Percentiles rank a stretch among this genome's conserved stretches.
phyloP scores from a whole-genome alignment of 768 basidiomycete genomes.

The Mycena kentingensis region DNA sequence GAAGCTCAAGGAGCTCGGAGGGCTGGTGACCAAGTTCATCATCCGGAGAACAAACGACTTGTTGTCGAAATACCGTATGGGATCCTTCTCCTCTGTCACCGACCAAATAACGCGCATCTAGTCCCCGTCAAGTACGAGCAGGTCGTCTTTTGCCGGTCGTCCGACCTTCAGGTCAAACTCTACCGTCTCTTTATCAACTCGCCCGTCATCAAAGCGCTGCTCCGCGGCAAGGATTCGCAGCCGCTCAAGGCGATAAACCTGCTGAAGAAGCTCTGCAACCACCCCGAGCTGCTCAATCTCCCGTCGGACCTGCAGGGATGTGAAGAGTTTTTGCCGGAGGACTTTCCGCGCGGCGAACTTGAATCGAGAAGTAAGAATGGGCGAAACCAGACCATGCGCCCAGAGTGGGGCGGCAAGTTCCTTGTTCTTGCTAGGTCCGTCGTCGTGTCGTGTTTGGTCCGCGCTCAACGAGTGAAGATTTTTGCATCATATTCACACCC shows the following conservation, averaged over 20 bases:
- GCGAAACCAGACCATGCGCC: conserved; percentile 57
- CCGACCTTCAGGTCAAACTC: conserved; percentile 78
- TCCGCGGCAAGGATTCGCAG: conserved; percentile 86
- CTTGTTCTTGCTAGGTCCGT: conserved; percentile 84
- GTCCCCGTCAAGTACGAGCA: conserved; percentile 99
- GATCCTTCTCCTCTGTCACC: neutral
- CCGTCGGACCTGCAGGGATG: conserved; percentile 84
- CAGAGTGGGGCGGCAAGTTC: conserved; percentile 91
- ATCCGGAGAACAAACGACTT: conserved; percentile 93
- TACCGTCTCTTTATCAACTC: conserved; percentile 92
- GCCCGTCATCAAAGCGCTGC: conserved; percentile 86
- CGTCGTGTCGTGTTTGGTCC: neutral
- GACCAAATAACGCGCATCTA: conserved; percentile 33
- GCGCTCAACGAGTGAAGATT: conserved; percentile 52
- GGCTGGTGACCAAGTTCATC: conserved; percentile 89
- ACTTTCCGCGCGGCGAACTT: conserved; percentile 59
- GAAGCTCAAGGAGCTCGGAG: conserved; percentile 89
- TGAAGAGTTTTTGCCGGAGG: conserved; percentile 78
- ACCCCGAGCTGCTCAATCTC: conserved; percentile 85
- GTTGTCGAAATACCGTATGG: conserved; percentile 86
- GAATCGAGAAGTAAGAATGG: conserved; percentile 44
- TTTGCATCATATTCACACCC: conserved; percentile 75
- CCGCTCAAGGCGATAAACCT: conserved; percentile 96
- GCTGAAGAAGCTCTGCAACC: conserved; percentile 93
- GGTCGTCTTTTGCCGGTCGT: conserved; percentile 89